phyloP scores from a whole-genome alignment of 2,329 filamentous ascomycete species.

The Grosmannia huntii region DNA sequence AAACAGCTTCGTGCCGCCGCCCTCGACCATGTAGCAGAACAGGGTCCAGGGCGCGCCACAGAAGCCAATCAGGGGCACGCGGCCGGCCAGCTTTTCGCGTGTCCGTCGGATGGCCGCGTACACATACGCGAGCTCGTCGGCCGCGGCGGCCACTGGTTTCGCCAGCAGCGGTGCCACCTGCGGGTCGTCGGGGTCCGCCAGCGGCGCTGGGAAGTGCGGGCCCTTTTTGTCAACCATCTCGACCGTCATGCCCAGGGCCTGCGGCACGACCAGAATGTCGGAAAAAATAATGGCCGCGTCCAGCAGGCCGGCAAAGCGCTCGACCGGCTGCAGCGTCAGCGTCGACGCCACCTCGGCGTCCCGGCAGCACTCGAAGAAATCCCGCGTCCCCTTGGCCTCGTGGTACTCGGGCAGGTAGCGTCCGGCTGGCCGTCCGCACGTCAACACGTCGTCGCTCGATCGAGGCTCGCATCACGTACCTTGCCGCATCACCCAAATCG shows the following conservation, averaged over 20 bases:
- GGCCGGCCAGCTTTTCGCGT: slow-evolving; percentile 70
- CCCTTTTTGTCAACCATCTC: slow-evolving; percentile 98
- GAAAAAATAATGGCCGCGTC: slow-evolving; percentile 98
- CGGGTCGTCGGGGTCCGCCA: slow-evolving; percentile 64
- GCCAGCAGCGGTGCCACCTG: slow-evolving; percentile 71
- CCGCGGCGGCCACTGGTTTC: slow-evolving; percentile 65
- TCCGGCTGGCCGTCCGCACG: too few species aligned
- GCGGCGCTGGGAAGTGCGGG: slow-evolving; percentile 80
- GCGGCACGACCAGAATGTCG: slow-evolving; percentile 93
- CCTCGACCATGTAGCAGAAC: slow-evolving; percentile 98
- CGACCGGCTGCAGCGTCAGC: slow-evolving; percentile 86
- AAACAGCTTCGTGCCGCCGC: slow-evolving; percentile 91
- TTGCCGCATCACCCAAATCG: slow-evolving; percentile 99
- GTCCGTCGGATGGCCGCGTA: slow-evolving; percentile 93
- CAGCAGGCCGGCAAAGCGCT: slow-evolving; percentile 78
- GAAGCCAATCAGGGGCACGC: slow-evolving; percentile 90
- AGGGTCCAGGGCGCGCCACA: slow-evolving; percentile 95
- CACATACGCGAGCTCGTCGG: slow-evolving; percentile 78
- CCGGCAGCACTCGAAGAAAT: slow-evolving; percentile 98
- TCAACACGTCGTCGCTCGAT: too few species aligned
- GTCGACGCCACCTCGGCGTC: slow-evolving; percentile 85
- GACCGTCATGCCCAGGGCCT: slow-evolving; percentile 97
- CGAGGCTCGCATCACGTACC: too few species aligned
- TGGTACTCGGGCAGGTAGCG: slow-evolving; percentile 98
- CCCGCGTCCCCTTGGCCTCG: slow-evolving; percentile 74